A percentile compares a stretch with the other conserved stretches of the same genome.
These are phyloP conservation scores for Gnomoniopsis smithogilvyi DNA, from an alignment of 2,329 filamentous ascomycete species.

Conservation along the genomic window DNA sequence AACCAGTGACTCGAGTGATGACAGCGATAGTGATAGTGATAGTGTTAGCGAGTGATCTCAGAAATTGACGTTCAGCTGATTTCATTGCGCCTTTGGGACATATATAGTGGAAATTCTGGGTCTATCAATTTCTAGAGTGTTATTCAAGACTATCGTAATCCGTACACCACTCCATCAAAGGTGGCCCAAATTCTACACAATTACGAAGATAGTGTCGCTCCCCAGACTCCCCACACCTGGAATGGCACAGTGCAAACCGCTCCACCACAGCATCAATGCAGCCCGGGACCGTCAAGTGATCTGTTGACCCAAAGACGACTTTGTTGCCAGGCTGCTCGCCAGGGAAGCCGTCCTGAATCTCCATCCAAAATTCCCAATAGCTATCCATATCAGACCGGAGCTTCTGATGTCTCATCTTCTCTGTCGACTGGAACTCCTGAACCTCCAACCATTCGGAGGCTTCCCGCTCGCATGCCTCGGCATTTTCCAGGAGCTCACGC, in stretches of 20 bases:
- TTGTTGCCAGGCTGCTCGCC: not conserved
- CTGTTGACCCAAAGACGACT: not conserved
- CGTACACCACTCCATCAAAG: not conserved
- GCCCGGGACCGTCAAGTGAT: not conserved
- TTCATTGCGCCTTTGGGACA: not conserved
- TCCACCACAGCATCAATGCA: not conserved
- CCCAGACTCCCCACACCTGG: not conserved
- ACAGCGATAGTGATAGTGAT: not conserved
- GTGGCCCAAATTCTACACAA: not conserved
- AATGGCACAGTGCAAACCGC: not conserved
- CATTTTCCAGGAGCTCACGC: not conserved
- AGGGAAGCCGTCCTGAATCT: not conserved
- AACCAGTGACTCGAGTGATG: not conserved
- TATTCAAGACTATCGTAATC: not conserved
- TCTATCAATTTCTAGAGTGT: not conserved
- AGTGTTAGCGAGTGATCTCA: not conserved
- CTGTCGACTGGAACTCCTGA: not conserved
- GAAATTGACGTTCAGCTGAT: not conserved
- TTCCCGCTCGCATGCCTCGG: not conserved
- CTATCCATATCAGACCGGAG: not conserved
- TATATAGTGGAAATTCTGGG: not conserved
- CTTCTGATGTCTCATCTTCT: not conserved
- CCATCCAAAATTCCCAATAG: not conserved
- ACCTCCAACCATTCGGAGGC: not conserved
- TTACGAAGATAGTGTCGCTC: not conserved